These are phyloP conservation scores for Primulina huaijiensis DNA, from an alignment of 257 asterid genomes.

Conservation along the genomic window DNA sequence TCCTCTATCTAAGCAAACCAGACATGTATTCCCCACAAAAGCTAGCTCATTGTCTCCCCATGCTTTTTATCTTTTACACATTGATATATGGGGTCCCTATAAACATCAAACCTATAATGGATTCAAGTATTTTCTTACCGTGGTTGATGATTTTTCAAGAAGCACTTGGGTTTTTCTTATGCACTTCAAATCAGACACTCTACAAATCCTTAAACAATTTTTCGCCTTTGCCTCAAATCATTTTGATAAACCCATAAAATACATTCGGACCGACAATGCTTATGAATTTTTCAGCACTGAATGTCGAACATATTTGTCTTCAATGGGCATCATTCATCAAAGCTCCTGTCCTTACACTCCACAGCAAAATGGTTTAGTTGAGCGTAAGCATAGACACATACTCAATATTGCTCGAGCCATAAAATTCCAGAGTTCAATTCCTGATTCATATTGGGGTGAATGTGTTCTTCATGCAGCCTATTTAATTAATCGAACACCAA, in stretches of 20 bases:
- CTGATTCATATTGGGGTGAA: not conserved
- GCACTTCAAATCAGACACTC: not conserved
- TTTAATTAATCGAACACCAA: not conserved
- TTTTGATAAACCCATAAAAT: rapidly evolving
- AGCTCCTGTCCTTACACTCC: not conserved
- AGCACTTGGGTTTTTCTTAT: not conserved
- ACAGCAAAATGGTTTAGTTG: not conserved
- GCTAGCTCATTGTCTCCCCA: too few species aligned
- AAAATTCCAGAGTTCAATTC: not conserved
- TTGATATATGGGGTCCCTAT: not conserved
- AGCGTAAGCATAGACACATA: not conserved
- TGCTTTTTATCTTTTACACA: too few species aligned
- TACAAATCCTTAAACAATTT: rapidly evolving
- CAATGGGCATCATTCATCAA: not conserved
- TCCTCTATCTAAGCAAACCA: too few species aligned
- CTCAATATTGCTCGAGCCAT: not conserved
- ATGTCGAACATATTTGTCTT: too few species aligned
- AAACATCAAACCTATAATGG: not conserved
- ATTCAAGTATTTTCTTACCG: not conserved
- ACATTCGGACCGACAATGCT: too few species aligned
- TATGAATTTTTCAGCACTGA: too few species aligned
- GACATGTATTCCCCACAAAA: too few species aligned
- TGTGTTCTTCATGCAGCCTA: not conserved
- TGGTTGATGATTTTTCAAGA: not conserved
- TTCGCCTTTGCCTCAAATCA: not conserved